Evolutionary conservation across 2,329 filamentous ascomycete genomes (phyloP), one percentile per base, ranked within the genome.

Genomic region (Aspergillus brasiliensis): DNA sequence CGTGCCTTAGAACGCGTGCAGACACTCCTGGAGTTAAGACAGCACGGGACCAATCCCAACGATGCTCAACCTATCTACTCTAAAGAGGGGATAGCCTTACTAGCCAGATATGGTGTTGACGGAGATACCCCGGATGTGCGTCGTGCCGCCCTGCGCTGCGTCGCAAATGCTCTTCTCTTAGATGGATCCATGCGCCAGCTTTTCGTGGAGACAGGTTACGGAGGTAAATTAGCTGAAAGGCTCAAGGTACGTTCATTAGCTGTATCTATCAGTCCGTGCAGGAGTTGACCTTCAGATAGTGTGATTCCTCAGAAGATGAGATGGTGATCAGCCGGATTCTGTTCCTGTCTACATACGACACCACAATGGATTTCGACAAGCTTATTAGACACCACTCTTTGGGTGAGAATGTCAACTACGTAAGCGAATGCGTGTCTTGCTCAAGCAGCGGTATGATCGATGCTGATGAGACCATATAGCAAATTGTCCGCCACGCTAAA

Each of bases 1-100:
- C 54, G 13, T 28, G 15, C 31, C 17, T 56, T 60, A 78, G 76
- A 76, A 59, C 71, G 71, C n/a, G 69, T 73, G 7, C 71, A 79
- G 28, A 72, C 77, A 15, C 78, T 88, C 19, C 77, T 82, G 54
- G 76, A 92, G 67, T 81, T 97, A 51, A 97, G 97, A 76, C 81
- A 93, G 31, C 85, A 91, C 69, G 90, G 92, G 6, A 87, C 92
- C 61, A 87, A 89, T 68, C 86, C 88, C 7, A 80, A 79, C 28
- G 83, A 91, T 75, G 88, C 92, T 27, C 89, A 89, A 59, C 89
- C 91, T 1, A 94, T 98, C 59, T 97, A 95, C 76, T 89, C 90
- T n/a, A 84, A 86, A 75, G 81, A 89, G 90, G 91, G 91, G 13
- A 89, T 97, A 52, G 81, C 84, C 60, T 89, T 86, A 48, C 81